Percentiles rank a stretch among this genome's conserved stretches.
Conservation (phyloP, 306 rosid species). For the Sindora glabra region DNA sequence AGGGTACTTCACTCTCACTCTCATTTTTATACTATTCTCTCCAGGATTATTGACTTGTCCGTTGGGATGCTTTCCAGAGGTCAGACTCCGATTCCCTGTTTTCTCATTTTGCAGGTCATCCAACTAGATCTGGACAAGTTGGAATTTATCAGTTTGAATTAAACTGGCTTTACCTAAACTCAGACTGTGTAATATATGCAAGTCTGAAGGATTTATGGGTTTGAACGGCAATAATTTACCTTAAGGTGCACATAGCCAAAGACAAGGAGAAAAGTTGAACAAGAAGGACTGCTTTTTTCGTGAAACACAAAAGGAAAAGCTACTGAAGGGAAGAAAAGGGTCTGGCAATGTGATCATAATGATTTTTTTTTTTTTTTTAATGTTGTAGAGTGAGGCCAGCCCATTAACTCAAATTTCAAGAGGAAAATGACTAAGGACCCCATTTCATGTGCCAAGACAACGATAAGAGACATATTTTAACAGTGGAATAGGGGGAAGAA, state of each 20-base stretch:
- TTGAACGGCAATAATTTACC: slow-evolving; percentile 29
- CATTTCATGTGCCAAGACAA: slow-evolving; percentile 35
- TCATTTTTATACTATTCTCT: too few species aligned
- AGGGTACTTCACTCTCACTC: too few species aligned
- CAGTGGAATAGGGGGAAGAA: slow-evolving; percentile 20
- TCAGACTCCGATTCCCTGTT: too few species aligned
- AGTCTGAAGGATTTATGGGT: too few species aligned
- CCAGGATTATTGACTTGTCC: too few species aligned
- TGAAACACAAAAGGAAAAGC: not conserved
- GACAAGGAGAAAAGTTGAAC: slow-evolving; percentile 37
- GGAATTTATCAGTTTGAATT: too few species aligned
- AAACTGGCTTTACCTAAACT: too few species aligned
- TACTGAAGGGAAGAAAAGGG: not conserved
- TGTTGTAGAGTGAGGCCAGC: slow-evolving; percentile 23
- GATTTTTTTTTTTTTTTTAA: too few species aligned
- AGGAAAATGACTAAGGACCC: slow-evolving; percentile 21
- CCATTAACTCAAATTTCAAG: slow-evolving; percentile 11
- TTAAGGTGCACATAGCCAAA: slow-evolving; percentile 37
- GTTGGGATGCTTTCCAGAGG: too few species aligned
- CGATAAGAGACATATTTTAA: slow-evolving; percentile 23
- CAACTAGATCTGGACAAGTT: too few species aligned
- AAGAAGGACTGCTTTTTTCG: slow-evolving; percentile 12
- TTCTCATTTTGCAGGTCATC: too few species aligned
- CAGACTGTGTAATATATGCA: too few species aligned
- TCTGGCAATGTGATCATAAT: slow-evolving; percentile 20